Evolutionary conservation across 495 filamentous ascomycete genomes (phyloP).

Genomic region (Neurospora tetrasperma): DNA sequence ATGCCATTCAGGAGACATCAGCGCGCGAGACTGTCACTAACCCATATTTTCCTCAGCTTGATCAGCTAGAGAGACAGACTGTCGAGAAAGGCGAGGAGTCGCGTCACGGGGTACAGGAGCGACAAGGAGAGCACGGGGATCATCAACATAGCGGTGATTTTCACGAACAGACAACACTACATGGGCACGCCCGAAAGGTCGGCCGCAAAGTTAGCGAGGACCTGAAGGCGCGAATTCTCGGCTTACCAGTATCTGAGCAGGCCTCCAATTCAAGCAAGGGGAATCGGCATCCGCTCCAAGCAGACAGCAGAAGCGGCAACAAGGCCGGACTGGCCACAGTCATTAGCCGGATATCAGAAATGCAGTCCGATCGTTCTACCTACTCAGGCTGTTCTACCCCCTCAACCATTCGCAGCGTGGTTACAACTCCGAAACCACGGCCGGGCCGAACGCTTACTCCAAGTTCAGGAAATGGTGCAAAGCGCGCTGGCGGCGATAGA

Average conservation of each 20-base stretch:
- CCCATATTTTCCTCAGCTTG: not conserved
- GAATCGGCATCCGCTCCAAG: not conserved
- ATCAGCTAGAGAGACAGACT: not conserved
- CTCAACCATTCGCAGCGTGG: not conserved
- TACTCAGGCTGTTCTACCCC: not conserved
- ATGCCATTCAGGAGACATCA: not conserved
- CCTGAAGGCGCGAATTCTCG: not conserved
- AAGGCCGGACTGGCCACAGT: not conserved
- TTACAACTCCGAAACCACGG: not conserved
- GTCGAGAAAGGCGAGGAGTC: not conserved
- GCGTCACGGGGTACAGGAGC: not conserved
- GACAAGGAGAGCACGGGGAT: not conserved
- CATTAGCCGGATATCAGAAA: not conserved
- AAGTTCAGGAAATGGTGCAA: not conserved
- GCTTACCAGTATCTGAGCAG: not conserved
- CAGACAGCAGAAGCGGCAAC: not conserved
- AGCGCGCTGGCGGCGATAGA: not conserved
- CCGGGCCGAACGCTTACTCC: not conserved
- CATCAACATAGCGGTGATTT: not conserved
- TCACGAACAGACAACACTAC: not conserved
- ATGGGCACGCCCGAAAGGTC: not conserved
- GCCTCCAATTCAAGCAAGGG: not conserved
- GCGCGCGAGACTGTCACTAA: not conserved
- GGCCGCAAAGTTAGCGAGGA: not conserved
- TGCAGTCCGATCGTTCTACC: not conserved